Conservation (phyloP, 306 rosid species). For the Dryas drummondii region DNA sequence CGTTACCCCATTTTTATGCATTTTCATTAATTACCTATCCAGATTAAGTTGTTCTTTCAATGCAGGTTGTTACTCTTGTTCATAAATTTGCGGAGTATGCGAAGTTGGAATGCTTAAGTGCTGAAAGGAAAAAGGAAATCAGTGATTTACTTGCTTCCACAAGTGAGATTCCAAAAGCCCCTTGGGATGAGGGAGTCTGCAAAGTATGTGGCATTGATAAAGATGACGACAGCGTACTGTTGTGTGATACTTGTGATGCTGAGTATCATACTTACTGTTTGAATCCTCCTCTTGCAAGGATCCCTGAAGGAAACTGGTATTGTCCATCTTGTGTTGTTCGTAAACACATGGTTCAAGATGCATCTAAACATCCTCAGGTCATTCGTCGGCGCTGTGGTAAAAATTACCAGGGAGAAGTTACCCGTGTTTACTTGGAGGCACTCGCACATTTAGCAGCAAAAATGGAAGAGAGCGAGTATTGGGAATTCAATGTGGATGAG, state of each 20-base stretch:
- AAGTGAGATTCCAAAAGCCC: constrained; percentile 87
- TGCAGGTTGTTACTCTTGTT: constrained; percentile 68
- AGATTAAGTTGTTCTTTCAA: constrained; percentile 14
- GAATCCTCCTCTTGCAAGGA: constrained; percentile 98
- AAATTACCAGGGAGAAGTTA: constrained; percentile 68
- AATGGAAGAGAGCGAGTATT: constrained; percentile 92
- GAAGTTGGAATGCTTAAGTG: constrained; percentile 54
- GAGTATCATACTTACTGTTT: constrained; percentile 99
- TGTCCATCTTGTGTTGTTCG: constrained; percentile 90
- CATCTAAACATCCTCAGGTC: constrained; percentile 35
- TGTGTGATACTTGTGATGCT: constrained; percentile 96
- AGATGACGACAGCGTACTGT: constrained; percentile 96
- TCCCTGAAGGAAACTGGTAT: constrained; percentile 99
- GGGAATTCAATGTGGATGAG: constrained; percentile 75
- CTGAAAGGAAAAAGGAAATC: constrained; percentile 68
- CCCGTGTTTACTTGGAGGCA: constrained; percentile 65
- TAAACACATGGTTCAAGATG: constrained; percentile 55
- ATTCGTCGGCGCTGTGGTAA: constrained; percentile 49
- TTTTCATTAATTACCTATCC: not conserved
- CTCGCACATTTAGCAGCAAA: constrained; percentile 58
- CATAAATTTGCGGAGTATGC: constrained; percentile 61
- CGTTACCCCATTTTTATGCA: not conserved
- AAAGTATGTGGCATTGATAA: constrained; percentile 98
- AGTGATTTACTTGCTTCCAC: constrained; percentile 53
- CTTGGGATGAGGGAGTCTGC: constrained; percentile 99